phyloP scores from a whole-genome alignment of 768 basidiomycete species.

The Hygrophorus pudorinus region DNA sequence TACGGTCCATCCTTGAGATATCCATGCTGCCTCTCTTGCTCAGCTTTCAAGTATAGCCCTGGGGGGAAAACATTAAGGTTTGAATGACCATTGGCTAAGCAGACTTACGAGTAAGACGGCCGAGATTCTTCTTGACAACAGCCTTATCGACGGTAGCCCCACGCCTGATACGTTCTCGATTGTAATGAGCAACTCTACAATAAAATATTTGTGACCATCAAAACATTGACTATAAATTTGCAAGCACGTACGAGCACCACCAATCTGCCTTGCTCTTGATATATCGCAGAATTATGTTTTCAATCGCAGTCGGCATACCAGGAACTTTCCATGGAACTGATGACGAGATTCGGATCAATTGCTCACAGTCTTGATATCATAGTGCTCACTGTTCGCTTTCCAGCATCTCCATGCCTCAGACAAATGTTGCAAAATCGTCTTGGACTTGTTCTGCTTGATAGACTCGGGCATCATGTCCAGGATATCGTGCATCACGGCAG shows the following conservation, averaged over 20 bases:
- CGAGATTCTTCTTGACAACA: constrained; percentile 98
- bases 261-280: constrained; percentile 99
- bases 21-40: constrained; percentile 97
- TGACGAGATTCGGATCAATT: constrained; percentile 1
- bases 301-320: constrained; percentile 98
- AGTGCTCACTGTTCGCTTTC: constrained; percentile 72
- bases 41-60: constrained; percentile 94
- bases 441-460: constrained; percentile 99
- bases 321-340: constrained; percentile 98
- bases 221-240: background rate
- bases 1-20: constrained; percentile 99
- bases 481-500: constrained; percentile 99
- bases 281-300: constrained; percentile 97
- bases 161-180: constrained; percentile 93
- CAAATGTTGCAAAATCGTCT: constrained; percentile 96
- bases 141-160: constrained; percentile 98
- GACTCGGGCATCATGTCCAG: constrained; percentile 99
- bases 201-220: constrained; percentile 21
- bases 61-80: constrained; percentile 7
- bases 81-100: background rate
- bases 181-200: constrained; percentile 86
- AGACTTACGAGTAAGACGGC: constrained; percentile 81
- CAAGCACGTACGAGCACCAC: constrained; percentile 76
- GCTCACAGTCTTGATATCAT: constrained; percentile 1
- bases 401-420: constrained; percentile 99